Evolutionary conservation across 1,284 basidiomycete genomes (phyloP).

Genomic region (Anthracocystis walkeri): DNA sequence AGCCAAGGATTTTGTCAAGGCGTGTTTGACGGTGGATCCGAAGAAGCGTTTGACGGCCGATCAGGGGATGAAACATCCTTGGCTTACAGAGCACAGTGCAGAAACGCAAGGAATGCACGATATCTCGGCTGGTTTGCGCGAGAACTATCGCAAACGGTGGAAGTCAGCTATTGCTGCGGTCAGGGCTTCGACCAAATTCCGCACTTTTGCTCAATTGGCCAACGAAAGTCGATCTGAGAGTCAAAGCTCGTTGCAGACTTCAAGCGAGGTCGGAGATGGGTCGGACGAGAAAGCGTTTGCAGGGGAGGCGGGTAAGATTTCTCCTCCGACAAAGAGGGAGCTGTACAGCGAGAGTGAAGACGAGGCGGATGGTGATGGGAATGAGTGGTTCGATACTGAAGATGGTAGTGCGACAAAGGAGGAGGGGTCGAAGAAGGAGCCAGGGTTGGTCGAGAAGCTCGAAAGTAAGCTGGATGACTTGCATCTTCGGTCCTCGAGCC

Average conservation of each 20-base stretch:
- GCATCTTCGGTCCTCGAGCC: slow-evolving; percentile 20
- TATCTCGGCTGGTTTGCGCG: slow-evolving; percentile 66
- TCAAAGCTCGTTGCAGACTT: slow-evolving; percentile 14
- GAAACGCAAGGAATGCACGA: slow-evolving; percentile 55
- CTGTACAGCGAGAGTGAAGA: slow-evolving; percentile 51
- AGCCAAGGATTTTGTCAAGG: slow-evolving; percentile 87
- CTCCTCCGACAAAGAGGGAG: slow-evolving; percentile 50
- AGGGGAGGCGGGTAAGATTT: slow-evolving; percentile 30
- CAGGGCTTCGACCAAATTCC: slow-evolving; percentile 65
- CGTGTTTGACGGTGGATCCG: slow-evolving; percentile 81
- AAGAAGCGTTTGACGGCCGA: slow-evolving; percentile 79
- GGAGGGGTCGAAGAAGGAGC: slow-evolving; percentile 12
- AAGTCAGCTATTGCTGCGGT: slow-evolving; percentile 67
- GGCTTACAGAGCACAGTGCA: slow-evolving; percentile 55
- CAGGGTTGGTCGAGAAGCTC: slow-evolving; percentile 32
- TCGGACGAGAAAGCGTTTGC: slow-evolving; percentile 5
- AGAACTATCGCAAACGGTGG: slow-evolving; percentile 68
- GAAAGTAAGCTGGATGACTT: slow-evolving; percentile 31
- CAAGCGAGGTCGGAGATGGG: background rate
- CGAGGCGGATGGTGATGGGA: slow-evolving; percentile 25
- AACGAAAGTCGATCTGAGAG: slow-evolving; percentile 27
- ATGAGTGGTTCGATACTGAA: slow-evolving; percentile 43
- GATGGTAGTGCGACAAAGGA: slow-evolving; percentile 22
- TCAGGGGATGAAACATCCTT: slow-evolving; percentile 77
- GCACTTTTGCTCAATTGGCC: slow-evolving; percentile 55